Percentiles rank a stretch among this genome's conserved stretches.
phyloP scores from a whole-genome alignment of 1,284 basidiomycete species.

The Volvariella surrecta region DNA sequence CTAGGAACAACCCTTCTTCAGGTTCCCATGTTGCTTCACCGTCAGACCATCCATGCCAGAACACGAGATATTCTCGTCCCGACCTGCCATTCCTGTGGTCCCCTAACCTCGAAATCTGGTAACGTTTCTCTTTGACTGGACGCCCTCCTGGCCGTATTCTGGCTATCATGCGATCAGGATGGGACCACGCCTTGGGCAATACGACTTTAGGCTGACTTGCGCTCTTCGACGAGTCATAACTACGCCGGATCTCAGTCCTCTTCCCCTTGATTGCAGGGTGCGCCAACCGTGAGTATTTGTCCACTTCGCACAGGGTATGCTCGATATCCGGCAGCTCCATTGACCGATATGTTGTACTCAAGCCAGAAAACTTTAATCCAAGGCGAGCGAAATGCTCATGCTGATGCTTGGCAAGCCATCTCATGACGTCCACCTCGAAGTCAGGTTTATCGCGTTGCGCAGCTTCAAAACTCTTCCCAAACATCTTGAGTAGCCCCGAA shows the following conservation, averaged over 20 bases:
- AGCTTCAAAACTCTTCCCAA: slow-evolving; percentile 29
- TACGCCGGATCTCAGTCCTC: slow-evolving; percentile 20
- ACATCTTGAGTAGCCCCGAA: slow-evolving; percentile 46
- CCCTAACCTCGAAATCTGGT: slow-evolving; percentile 20
- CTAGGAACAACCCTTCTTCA: slow-evolving; percentile 32
- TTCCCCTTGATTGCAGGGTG: slow-evolving; percentile 30
- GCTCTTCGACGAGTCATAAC: slow-evolving; percentile 21
- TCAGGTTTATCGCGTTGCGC: slow-evolving; percentile 18
- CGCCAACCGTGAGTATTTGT: slow-evolving; percentile 51
- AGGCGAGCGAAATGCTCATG: slow-evolving; percentile 41
- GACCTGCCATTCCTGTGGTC: slow-evolving; percentile 23
- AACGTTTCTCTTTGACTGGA: slow-evolving; percentile 31
- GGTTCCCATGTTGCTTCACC: slow-evolving; percentile 59
- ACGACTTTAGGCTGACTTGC: slow-evolving; percentile 17
- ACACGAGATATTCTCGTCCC: slow-evolving; percentile 40
- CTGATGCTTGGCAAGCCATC: slow-evolving; percentile 49
- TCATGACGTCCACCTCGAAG: slow-evolving; percentile 44
- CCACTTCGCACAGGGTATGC: slow-evolving; percentile 59
- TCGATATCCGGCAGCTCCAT: slow-evolving; percentile 57
- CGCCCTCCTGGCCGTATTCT: slow-evolving; percentile 28
- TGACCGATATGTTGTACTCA: slow-evolving; percentile 33
- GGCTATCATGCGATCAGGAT: slow-evolving; percentile 25
- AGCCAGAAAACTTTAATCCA: slow-evolving; percentile 36
- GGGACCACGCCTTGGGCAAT: slow-evolving; percentile 46
- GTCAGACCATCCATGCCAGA: slow-evolving; percentile 53